phyloP scores from a whole-genome alignment of 163 green algal species.

The Chlorella variabilis region DNA sequence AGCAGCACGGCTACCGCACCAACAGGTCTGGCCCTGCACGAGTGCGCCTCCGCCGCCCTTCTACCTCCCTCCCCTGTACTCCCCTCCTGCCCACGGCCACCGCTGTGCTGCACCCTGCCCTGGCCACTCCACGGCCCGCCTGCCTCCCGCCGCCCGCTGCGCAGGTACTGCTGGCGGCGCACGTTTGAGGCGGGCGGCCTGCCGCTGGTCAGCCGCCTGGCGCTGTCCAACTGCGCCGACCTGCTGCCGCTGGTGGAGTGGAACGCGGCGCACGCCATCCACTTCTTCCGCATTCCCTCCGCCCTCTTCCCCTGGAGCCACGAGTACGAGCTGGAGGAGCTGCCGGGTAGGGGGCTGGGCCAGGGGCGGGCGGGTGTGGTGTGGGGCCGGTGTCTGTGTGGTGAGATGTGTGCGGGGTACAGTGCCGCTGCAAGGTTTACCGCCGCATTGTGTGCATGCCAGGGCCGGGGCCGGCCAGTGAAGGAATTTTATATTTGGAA shows the following conservation, averaged over 20 bases:
- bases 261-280: slow-evolving; percentile 65
- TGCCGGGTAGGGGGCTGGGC: slow-evolving; percentile 45
- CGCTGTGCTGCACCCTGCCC: not conserved
- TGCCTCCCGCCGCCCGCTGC: not conserved
- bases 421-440: too few relatives aligned
- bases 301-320: slow-evolving; percentile 75
- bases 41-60: not conserved
- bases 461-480: too few relatives aligned
- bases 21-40: slow-evolving; percentile 50
- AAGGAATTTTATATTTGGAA: too few relatives aligned
- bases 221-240: slow-evolving; percentile 62
- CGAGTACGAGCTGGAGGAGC: slow-evolving; percentile 63
- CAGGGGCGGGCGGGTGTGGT: not conserved
- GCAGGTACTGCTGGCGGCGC: slow-evolving; percentile 47
- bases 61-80: not conserved
- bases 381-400: not conserved
- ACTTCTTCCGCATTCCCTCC: slow-evolving; percentile 55
- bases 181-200: slow-evolving; percentile 54
- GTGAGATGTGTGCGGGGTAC: too few relatives aligned
- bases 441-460: too few relatives aligned
- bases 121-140: too few relatives aligned
- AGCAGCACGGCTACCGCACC: slow-evolving; percentile 62
- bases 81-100: not conserved
- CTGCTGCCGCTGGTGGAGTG: slow-evolving; percentile 59
- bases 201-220: slow-evolving; percentile 44